Percentiles rank a stretch among this genome's conserved stretches.
Evolutionary conservation across 306 rosid species (phyloP).

Genomic region (Luffa acutangula): DNA sequence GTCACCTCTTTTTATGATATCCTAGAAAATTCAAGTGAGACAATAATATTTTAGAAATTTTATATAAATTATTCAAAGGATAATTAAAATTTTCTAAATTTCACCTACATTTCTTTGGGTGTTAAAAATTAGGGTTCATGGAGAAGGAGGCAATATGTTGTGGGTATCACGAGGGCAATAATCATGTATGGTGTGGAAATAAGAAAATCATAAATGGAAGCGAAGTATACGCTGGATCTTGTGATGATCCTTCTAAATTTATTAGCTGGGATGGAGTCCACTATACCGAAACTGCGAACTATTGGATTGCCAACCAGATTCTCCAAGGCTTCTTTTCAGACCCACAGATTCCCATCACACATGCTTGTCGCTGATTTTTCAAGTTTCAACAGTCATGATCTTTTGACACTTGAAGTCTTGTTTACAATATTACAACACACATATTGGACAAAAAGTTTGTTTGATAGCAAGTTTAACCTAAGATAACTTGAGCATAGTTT

Average conservation of each 20-base stretch:
- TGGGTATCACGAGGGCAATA: conserved; percentile 45
- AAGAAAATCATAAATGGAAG: conserved; percentile 35
- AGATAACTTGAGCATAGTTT: neutral
- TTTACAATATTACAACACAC: neutral
- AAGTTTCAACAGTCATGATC: neutral
- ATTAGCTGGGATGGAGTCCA: conserved; percentile 95
- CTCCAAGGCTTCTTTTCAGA: conserved; percentile 51
- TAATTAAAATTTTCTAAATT: no score
- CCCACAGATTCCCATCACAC: conserved; percentile 37
- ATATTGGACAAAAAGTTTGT: no score
- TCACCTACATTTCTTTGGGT: no score
- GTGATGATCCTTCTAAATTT: conserved; percentile 51
- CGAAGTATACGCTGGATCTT: conserved; percentile 40
- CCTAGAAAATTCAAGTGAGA: no score
- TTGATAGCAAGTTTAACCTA: neutral
- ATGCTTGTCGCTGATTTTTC: conserved; percentile 25
- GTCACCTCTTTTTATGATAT: no score
- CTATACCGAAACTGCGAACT: conserved; percentile 73
- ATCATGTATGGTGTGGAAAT: conserved; percentile 53
- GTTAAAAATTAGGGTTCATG: conserved; percentile 36
- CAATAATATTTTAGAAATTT: no score
- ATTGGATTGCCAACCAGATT: conserved; percentile 49
- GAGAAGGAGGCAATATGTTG: conserved; percentile 49
- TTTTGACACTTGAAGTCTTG: neutral
- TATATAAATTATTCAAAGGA: no score